Evolutionary conservation across 139 green algal genomes (phyloP).

Genomic region (Chlamydomonas sp.): DNA sequence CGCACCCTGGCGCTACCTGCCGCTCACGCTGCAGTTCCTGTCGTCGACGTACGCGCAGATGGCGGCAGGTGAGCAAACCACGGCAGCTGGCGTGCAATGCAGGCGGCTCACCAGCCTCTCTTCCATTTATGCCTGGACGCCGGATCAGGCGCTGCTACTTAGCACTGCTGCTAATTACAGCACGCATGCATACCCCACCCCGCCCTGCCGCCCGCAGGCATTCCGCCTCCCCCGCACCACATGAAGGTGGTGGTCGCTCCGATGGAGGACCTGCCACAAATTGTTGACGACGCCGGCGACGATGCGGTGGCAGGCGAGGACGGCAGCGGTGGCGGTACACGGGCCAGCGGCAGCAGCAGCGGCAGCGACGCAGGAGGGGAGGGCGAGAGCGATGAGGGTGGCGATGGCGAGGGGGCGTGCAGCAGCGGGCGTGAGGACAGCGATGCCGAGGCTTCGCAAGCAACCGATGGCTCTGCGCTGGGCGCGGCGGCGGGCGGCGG

Average conservation of each 20-base stretch:
- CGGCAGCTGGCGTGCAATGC: not conserved
- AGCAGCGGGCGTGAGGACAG: no score
- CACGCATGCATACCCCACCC: conserved; percentile 6
- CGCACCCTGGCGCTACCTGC: conserved; percentile 69
- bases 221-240: conserved; percentile 35
- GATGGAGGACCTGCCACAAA: conserved; percentile 35
- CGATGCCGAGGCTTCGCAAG: no score
- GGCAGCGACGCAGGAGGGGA: not conserved
- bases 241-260: conserved; percentile 40
- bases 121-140: not conserved
- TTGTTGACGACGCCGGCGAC: conserved; percentile 30
- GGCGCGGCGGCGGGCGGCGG: no score
- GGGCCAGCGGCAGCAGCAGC: conserved; percentile 11
- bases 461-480: no score
- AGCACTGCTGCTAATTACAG: not conserved
- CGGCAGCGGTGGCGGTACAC: not conserved
- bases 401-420: not conserved
- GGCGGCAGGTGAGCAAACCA: conserved; percentile 8
- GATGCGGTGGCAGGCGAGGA: conserved; percentile 9
- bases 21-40: conserved; percentile 74
- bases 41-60: conserved; percentile 23
- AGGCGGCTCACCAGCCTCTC: not conserved
- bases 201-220: not conserved
- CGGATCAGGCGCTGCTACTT: not conserved
- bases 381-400: not conserved